Conservation (phyloP, 768 basidiomycete species). For the Boletus eberwhitei region DNA sequence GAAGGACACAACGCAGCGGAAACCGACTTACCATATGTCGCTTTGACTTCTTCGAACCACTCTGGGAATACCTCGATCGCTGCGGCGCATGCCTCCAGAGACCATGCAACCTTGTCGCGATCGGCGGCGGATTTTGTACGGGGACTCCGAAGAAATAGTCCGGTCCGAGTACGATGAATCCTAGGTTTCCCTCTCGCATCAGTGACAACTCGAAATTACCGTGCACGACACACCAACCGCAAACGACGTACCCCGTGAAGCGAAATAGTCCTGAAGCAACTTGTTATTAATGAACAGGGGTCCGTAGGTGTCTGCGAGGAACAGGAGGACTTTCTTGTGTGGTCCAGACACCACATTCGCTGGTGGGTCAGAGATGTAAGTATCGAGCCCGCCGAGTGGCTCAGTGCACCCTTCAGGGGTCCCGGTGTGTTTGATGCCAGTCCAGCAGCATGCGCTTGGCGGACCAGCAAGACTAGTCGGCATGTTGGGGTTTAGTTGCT, state of each 20-base stretch:
- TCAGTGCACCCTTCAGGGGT: conserved; percentile 42
- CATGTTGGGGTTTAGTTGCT: background rate
- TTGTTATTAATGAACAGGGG: conserved; percentile 54
- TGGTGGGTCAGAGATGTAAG: conserved; percentile 54
- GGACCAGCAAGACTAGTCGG: conserved; percentile 34
- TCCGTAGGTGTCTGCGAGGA: conserved; percentile 55
- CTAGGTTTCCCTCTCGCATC: conserved; percentile 28
- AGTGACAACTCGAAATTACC: background rate
- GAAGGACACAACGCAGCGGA: background rate
- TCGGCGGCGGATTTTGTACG: conserved; percentile 36
- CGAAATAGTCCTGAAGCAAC: conserved; percentile 60
- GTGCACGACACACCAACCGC: background rate
- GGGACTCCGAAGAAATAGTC: conserved; percentile 62
- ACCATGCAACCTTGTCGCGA: conserved; percentile 42
- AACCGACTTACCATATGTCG: conserved; percentile 39
- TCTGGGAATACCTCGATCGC: conserved; percentile 41
- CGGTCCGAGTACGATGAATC: conserved; percentile 54
- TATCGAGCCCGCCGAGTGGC: conserved; percentile 45
- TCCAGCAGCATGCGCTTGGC: conserved; percentile 49
- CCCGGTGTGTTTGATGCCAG: conserved; percentile 47
- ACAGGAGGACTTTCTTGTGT: conserved; percentile 48
- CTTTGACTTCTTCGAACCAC: conserved; percentile 50
- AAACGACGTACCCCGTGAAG: conserved; percentile 44
- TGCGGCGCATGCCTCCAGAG: conserved; percentile 30
- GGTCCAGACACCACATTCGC: conserved; percentile 1